Evolutionary conservation across 164 flowering plant genomes (phyloP).

Genomic region (Aristolochia californica): DNA sequence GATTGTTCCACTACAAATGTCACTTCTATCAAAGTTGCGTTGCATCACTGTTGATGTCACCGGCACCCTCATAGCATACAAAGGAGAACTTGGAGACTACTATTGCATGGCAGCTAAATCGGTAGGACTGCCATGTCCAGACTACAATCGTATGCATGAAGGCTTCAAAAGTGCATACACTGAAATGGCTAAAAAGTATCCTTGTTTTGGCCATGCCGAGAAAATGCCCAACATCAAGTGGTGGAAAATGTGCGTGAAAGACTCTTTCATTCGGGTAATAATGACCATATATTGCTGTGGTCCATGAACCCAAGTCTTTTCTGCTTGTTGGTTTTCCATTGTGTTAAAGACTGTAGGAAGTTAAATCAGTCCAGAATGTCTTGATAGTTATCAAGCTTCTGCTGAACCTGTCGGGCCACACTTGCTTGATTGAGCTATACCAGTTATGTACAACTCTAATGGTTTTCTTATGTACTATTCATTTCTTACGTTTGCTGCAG

Average conservation of each 20-base stretch:
- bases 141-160: slow-evolving; percentile 86
- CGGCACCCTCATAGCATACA: slow-evolving; percentile 91
- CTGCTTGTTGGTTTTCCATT: neutral
- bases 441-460: too few species aligned
- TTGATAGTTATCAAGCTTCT: neutral
- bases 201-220: slow-evolving; percentile 83
- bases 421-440: too few species aligned
- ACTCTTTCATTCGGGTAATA: slow-evolving; percentile 76
- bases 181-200: slow-evolving; percentile 80
- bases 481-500: slow-evolving; percentile 26
- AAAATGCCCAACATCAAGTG: slow-evolving; percentile 93
- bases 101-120: slow-evolving; percentile 99
- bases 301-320: neutral
- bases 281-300: neutral
- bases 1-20: slow-evolving; percentile 24
- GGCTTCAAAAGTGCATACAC: slow-evolving; percentile 87
- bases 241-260: slow-evolving; percentile 91
- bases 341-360: neutral
- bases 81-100: slow-evolving; percentile 97
- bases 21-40: slow-evolving; percentile 55
- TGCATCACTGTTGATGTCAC: slow-evolving; percentile 93
- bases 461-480: neutral
- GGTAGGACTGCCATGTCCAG: slow-evolving; percentile 90
- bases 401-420: too few species aligned
- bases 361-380: neutral